Percentiles rank a stretch among this genome's conserved stretches.
These are phyloP conservation scores for Pseudonectria foliicola DNA, from an alignment of 2,329 filamentous ascomycete genomes.

Conservation along the genomic window DNA sequence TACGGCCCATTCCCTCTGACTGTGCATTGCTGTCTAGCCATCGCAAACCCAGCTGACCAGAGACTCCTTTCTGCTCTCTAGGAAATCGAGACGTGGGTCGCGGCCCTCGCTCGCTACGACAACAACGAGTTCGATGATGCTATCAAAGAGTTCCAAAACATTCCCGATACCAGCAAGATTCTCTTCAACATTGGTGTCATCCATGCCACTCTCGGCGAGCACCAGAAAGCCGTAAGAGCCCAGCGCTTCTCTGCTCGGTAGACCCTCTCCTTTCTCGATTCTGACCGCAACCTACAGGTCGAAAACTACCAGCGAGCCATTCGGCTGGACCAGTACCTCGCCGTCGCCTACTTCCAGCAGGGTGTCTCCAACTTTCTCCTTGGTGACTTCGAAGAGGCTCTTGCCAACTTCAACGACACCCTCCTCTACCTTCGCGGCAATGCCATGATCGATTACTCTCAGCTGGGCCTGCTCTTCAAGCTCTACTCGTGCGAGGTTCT, in stretches of 20 bases:
- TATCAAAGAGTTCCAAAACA: constrained; percentile 73
- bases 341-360: constrained; percentile 96
- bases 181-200: constrained; percentile 98
- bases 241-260: neutral
- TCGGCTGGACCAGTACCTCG: constrained; percentile 86
- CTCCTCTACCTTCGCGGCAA: constrained; percentile 91
- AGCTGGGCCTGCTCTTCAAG: constrained; percentile 91
- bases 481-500: constrained; percentile 95
- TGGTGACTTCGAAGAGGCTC: constrained; percentile 92
- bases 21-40: constrained; percentile 1
- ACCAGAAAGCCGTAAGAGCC: constrained; percentile 79
- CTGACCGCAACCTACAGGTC: constrained; percentile 49
- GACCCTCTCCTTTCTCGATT: neutral
- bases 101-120: constrained; percentile 85
- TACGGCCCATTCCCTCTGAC: constrained; percentile 25
- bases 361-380: constrained; percentile 97
- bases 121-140: constrained; percentile 96
- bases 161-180: constrained; percentile 95
- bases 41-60: constrained; percentile 6
- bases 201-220: constrained; percentile 90
- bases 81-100: constrained; percentile 99
- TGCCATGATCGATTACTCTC: constrained; percentile 95
- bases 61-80: constrained; percentile 29
- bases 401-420: constrained; percentile 98
- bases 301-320: constrained; percentile 92